Evolutionary conservation across 495 filamentous ascomycete species (phyloP).

Genomic region (Hypomontagnella monticulosa): DNA sequence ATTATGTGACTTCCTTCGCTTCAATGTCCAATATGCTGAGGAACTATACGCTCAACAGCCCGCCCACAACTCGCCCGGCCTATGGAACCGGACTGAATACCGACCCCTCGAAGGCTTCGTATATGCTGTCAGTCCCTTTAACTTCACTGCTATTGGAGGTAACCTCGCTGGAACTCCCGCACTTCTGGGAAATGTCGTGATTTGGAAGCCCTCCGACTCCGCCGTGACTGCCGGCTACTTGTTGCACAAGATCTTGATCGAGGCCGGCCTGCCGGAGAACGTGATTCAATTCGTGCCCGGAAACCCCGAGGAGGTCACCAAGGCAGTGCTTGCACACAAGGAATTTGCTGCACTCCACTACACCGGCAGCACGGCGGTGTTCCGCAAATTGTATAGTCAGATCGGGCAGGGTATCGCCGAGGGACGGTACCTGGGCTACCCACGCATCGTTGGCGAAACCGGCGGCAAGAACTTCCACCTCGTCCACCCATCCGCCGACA

Average conservation of each 20-base stretch:
- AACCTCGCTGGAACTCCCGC: conserved; percentile 79
- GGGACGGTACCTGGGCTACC: conserved; percentile 76
- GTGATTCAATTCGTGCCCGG: conserved; percentile 88
- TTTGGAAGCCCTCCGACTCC: conserved; percentile 88
- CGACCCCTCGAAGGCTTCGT: conserved; percentile 87
- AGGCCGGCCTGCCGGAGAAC: conserved; percentile 80
- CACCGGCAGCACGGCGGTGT: conserved; percentile 83
- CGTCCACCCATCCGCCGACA: conserved; percentile 76
- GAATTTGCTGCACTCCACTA: conserved; percentile 83
- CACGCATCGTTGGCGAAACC: conserved; percentile 85
- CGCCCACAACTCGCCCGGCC: conserved; percentile 73
- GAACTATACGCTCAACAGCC: conserved; percentile 89
- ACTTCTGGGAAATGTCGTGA: conserved; percentile 84
- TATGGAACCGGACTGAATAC: conserved; percentile 88
- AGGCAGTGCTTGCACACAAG: conserved; percentile 70
- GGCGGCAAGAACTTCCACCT: conserved; percentile 95
- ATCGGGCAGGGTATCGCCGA: conserved; percentile 76
- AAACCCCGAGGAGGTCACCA: conserved; percentile 77
- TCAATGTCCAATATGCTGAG: conserved; percentile 89
- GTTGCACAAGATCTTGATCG: conserved; percentile 85
- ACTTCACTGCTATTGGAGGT: conserved; percentile 87
- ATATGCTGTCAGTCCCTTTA: conserved; percentile 87
- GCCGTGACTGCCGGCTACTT: conserved; percentile 79
- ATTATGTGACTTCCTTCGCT: conserved; percentile 88
- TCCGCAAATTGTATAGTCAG: conserved; percentile 75